Conservation (phyloP, 768 basidiomycete species). For the Kwoniella heveanensis region DNA sequence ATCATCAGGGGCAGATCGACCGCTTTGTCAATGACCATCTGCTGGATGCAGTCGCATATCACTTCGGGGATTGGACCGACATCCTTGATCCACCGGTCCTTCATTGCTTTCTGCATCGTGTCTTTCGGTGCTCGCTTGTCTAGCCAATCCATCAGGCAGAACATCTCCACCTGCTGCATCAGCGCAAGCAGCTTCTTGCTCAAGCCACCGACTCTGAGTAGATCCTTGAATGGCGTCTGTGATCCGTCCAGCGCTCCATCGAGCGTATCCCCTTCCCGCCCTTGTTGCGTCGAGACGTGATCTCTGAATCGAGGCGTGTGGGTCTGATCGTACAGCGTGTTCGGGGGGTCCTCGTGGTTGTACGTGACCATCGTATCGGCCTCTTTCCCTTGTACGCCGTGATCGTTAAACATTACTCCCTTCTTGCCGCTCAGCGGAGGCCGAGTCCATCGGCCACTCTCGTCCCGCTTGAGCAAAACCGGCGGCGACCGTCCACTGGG, state of each 20-base stretch:
- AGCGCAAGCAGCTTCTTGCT: slow-evolving; percentile 7
- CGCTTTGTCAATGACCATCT: slow-evolving; percentile 3
- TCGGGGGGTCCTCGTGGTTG: slow-evolving; percentile 6
- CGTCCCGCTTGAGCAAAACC: slow-evolving; percentile 12
- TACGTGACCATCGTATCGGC: neutral
- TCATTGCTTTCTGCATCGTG: neutral
- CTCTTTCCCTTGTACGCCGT: slow-evolving; percentile 16
- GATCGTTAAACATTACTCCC: slow-evolving; percentile 10
- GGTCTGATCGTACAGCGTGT: slow-evolving; percentile 5
- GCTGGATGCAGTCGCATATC: slow-evolving; percentile 4
- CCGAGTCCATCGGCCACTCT: slow-evolving; percentile 4
- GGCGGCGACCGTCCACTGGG: slow-evolving; percentile 14
- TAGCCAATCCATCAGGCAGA: slow-evolving; percentile 11
- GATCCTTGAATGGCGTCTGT: slow-evolving; percentile 4
- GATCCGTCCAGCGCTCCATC: slow-evolving; percentile 8
- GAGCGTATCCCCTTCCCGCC: neutral
- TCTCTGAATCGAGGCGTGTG: neutral
- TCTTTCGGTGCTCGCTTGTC: neutral
- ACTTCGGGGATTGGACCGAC: slow-evolving; percentile 6
- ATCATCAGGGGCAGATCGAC: slow-evolving; percentile 9
- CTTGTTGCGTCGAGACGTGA: slow-evolving; percentile 1
- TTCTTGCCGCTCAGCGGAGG: slow-evolving; percentile 9
- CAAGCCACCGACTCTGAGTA: neutral
- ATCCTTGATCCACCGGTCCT: slow-evolving; percentile 3
- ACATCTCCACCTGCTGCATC: slow-evolving; percentile 5